Percentiles rank a stretch among this genome's conserved stretches.
Conservation (phyloP, 2,329 filamentous ascomycete species). For the Ramularia endophylla region DNA sequence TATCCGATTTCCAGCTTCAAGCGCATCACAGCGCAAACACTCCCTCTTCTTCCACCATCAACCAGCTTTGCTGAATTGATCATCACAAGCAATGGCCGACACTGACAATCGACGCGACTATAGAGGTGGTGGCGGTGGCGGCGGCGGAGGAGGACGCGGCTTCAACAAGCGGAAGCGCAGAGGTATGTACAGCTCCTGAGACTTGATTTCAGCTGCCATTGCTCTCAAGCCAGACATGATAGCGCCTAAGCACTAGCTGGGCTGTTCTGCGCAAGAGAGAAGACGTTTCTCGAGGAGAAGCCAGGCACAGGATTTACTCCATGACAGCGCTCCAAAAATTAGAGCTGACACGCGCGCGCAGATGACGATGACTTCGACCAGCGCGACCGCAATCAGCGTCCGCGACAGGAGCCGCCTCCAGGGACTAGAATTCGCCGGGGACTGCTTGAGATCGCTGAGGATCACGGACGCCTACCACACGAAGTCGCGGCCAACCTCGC, state of each 20-base stretch:
- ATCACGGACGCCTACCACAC: slow-evolving; percentile 68
- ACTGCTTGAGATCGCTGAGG: slow-evolving; percentile 74
- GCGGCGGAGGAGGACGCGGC: slow-evolving; percentile 45
- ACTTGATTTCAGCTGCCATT: not conserved
- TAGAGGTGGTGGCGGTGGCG: slow-evolving; percentile 18
- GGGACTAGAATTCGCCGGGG: slow-evolving; percentile 69
- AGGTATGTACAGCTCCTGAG: slow-evolving; percentile 51
- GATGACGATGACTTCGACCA: slow-evolving; percentile 76
- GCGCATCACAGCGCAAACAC: too few species aligned
- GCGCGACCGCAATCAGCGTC: slow-evolving; percentile 64
- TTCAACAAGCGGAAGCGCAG: slow-evolving; percentile 67
- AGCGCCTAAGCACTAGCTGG: too few species aligned
- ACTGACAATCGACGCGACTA: slow-evolving; percentile 26
- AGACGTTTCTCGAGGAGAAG: too few species aligned
- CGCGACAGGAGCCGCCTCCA: slow-evolving; percentile 60
- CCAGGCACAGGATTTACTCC: too few species aligned
- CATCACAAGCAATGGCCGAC: slow-evolving; percentile 25
- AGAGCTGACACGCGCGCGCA: slow-evolving; percentile 32
- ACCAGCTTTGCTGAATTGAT: not conserved
- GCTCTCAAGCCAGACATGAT: too few species aligned
- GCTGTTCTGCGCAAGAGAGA: too few species aligned
- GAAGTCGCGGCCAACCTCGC: slow-evolving; percentile 73
- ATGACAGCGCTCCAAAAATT: too few species aligned
- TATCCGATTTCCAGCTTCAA: too few species aligned
- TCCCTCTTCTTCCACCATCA: not conserved